These are phyloP conservation scores for Monosporascus sp. DNA, from an alignment of 2,329 filamentous ascomycete genomes.

Conservation along the genomic window DNA sequence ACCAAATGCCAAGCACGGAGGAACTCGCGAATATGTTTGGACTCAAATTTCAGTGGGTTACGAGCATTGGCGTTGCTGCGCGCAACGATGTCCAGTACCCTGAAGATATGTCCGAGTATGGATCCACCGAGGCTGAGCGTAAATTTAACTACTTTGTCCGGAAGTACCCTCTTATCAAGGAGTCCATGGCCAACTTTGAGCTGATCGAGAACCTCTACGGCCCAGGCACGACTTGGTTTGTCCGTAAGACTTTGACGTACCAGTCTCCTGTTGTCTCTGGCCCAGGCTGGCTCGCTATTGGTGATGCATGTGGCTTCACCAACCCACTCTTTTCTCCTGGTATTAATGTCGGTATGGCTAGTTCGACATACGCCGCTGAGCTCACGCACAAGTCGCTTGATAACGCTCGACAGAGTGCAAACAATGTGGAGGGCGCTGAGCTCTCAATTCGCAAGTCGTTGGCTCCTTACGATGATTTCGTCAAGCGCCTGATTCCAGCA, in stretches of 20 bases:
- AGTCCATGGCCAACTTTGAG: conserved; percentile 16
- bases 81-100: conserved; percentile 10
- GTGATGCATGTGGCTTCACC: conserved; percentile 24
- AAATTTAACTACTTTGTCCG: conserved; percentile 22
- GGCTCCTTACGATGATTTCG: background rate
- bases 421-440: background rate
- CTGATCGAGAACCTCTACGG: conserved; percentile 18
- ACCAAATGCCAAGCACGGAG: conserved; percentile 13
- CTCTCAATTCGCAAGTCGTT: background rate
- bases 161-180: conserved; percentile 16
- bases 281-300: conserved; percentile 21
- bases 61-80: conserved; percentile 20
- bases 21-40: conserved; percentile 18
- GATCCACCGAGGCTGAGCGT: conserved; percentile 17
- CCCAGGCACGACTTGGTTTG: conserved; percentile 16
- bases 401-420: background rate
- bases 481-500: background rate
- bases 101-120: conserved; percentile 14
- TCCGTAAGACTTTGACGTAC: conserved; percentile 16
- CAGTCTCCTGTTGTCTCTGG: conserved; percentile 19
- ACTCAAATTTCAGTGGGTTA: conserved; percentile 17
- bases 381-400: conserved; percentile 6
- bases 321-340: conserved; percentile 24
- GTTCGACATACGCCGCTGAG: conserved; percentile 13
- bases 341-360: conserved; percentile 20